Evolutionary conservation across 805 yeast genomes (phyloP).

Genomic region (Priceomyces melissophilus): DNA sequence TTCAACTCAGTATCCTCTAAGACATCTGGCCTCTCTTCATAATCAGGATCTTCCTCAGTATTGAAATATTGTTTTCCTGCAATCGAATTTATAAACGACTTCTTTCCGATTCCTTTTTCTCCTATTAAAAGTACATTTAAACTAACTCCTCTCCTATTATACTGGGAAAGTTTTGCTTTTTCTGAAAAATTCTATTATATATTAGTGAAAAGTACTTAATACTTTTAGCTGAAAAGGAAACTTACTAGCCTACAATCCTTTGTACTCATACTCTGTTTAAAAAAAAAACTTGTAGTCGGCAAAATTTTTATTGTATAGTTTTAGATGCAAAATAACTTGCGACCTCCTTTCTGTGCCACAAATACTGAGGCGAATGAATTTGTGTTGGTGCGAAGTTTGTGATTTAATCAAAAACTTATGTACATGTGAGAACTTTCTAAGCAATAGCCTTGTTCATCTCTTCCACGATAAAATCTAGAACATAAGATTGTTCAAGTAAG

Average conservation of each 20-base stretch:
- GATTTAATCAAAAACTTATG: neutral
- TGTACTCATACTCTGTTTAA: no score
- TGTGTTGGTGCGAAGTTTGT: neutral
- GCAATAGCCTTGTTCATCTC: conserved; percentile 53
- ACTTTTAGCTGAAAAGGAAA: no score
- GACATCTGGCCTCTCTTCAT: conserved; percentile 38
- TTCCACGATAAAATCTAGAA: conserved; percentile 78
- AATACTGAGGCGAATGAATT: neutral
- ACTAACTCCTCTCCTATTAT: conserved; percentile 17
- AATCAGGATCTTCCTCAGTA: conserved; percentile 35
- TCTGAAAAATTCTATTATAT: conserved; percentile 9
- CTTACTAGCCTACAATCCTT: no score
- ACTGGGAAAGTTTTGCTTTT: conserved; percentile 17
- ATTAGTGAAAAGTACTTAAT: no score
- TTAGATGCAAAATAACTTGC: no score
- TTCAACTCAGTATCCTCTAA: conserved; percentile 14
- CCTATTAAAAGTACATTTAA: conserved; percentile 32
- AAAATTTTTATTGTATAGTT: no score
- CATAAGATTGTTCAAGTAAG: conserved; percentile 78
- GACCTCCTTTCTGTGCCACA: neutral
- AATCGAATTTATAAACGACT: conserved; percentile 73
- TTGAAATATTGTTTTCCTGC: conserved; percentile 41
- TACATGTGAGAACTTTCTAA: neutral
- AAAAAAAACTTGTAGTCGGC: no score
- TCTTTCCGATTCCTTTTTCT: conserved; percentile 53